Evolutionary conservation across 1,139 yeast genomes (phyloP), one percentile per base, ranked within the genome.

Genomic region (Kurtzmaniella natalensis): DNA sequence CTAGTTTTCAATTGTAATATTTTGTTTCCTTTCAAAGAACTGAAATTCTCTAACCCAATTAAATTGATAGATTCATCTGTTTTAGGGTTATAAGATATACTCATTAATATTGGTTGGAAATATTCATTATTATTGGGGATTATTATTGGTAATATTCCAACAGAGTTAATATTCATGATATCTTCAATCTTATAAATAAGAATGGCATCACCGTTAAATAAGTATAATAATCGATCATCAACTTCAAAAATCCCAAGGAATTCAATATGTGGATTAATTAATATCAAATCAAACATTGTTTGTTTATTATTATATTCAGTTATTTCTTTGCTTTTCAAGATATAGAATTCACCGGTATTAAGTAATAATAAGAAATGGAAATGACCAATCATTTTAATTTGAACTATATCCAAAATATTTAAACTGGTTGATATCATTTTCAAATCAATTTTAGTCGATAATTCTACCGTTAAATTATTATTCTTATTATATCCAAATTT

Each of bases 341-440:
- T 42, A 42, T 48, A 64, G 14, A 68, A 52, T 19, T 66, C 72
- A 2, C 75, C 75, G 9, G 60, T 56, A 25, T 46, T 48, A 25
- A 64, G 44, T 30, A 68, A 45, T 31, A 69, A 57, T 30, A 68
- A 41, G 36, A 68, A 64, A 42, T 67, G 69, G 30, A 51, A 47
- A 25, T 52, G 50, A 16, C 54, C 47, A 6, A 65, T 43, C 53
- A 61, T 51, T 11, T 50, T 46, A 19, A 59, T 48, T 37, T 60
- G 55, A 10, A 42, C 37, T 5, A 64, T 49, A 18, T 53, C 50
- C 3, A 42, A 36, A 4, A 67, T 43, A 5, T 51, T 38, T 4
- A 67, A 39, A 31, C 49, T 57, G 28, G 51, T 44, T 17, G 51
- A 46, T 27, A 69, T 59, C 9, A 60, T 54, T 6, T 59, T 47